A percentile compares a stretch with the other conserved stretches of the same genome.
These are phyloP conservation scores for Colletotrichum noveboracense DNA, from an alignment of 2,329 filamentous ascomycete species.

Conservation along the genomic window DNA sequence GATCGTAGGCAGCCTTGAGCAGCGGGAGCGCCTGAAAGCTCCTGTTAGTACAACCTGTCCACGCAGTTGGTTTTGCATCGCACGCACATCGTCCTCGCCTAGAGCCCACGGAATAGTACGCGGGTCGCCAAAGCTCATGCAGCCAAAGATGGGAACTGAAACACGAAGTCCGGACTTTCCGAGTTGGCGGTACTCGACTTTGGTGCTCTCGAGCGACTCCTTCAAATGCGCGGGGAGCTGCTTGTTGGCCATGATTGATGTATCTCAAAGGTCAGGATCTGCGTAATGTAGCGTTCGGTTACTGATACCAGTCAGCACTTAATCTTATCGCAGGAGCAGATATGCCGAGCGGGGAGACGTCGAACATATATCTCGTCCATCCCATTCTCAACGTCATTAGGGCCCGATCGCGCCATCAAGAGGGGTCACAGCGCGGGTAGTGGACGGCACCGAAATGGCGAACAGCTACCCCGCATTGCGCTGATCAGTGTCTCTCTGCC, in stretches of 20 bases:
- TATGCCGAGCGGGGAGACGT: neutral
- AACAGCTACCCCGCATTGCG: conserved; percentile 9
- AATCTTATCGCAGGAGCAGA: neutral
- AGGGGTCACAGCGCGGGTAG: conserved; percentile 11
- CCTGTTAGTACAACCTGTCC: neutral
- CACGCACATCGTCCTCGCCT: conserved; percentile 53
- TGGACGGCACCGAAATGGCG: neutral
- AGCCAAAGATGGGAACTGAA: conserved; percentile 68
- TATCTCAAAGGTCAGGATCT: neutral
- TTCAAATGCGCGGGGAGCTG: conserved; percentile 21
- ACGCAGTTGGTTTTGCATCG: neutral
- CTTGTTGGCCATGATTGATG: conserved; percentile 1
- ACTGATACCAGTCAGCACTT: neutral
- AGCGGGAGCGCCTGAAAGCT: conserved; percentile 52
- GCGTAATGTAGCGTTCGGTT: neutral
- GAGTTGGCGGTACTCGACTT: conserved; percentile 56
- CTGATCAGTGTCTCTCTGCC: neutral
- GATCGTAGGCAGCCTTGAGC: conserved; percentile 68
- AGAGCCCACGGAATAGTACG: conserved; percentile 61
- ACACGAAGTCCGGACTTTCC: conserved; percentile 67
- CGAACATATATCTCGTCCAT: neutral
- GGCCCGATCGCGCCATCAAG: conserved; percentile 6
- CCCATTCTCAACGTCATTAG: neutral
- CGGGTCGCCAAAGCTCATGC: conserved; percentile 65
- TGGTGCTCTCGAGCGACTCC: conserved; percentile 37